These are phyloP conservation scores for Dispira simplex DNA, from an alignment of 192 early-diverging fungal species.

Conservation along the genomic window DNA sequence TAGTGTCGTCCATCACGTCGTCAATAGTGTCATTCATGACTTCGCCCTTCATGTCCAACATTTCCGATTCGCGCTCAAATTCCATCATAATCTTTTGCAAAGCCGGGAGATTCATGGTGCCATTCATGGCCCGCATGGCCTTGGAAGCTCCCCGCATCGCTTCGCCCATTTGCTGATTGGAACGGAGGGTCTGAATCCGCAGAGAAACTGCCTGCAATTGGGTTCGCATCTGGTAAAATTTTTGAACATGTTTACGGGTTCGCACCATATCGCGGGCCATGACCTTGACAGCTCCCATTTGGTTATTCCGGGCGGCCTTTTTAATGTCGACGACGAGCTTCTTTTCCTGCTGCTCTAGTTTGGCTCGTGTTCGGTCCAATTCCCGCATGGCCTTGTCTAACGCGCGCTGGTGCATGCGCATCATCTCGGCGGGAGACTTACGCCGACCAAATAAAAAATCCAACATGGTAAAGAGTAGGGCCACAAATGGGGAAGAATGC, in stretches of 20 bases:
- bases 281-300: slow-evolving; percentile 85
- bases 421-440: slow-evolving; percentile 79
- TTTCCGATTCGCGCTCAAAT: slow-evolving; percentile 84
- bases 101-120: slow-evolving; percentile 80
- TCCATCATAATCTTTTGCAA: slow-evolving; percentile 96
- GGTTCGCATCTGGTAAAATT: slow-evolving; percentile 92
- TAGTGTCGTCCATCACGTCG: slow-evolving; percentile 81
- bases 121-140: slow-evolving; percentile 97
- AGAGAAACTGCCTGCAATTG: slow-evolving; percentile 85
- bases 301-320: slow-evolving; percentile 75
- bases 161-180: slow-evolving; percentile 91
- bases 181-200: slow-evolving; percentile 59
- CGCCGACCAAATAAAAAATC: slow-evolving; percentile 59
- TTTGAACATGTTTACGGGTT: slow-evolving; percentile 83
- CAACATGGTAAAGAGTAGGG: slow-evolving; percentile 18
- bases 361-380: slow-evolving; percentile 73
- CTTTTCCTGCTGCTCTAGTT: slow-evolving; percentile 90
- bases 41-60: slow-evolving; percentile 99
- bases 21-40: slow-evolving; percentile 98
- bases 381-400: slow-evolving; percentile 82
- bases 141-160: slow-evolving; percentile 88
- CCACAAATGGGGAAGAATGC: neutral
- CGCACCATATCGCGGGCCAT: slow-evolving; percentile 98
- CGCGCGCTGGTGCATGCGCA: slow-evolving; percentile 81
- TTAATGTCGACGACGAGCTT: slow-evolving; percentile 89